Evolutionary conservation across 139 green algal species (phyloP).

Genomic region (Closterium sp.): DNA sequence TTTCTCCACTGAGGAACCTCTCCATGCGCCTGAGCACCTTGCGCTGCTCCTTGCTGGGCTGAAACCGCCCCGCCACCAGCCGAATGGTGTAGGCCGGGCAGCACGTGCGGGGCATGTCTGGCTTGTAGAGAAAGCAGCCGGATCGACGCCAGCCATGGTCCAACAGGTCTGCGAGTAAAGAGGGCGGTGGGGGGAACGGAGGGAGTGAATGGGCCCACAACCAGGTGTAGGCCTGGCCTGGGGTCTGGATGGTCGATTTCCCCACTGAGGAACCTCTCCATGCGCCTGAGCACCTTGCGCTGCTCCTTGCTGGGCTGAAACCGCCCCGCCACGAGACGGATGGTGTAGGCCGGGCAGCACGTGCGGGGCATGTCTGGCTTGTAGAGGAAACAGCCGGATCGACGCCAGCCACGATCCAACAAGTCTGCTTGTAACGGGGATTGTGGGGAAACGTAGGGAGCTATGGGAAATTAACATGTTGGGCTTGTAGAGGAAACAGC

Average conservation of each 20-base stretch:
- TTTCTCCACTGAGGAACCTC: not conserved
- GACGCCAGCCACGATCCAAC: constrained; percentile 46
- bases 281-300: constrained; percentile 14
- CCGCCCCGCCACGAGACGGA: constrained; percentile 26
- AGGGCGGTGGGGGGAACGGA: not conserved
- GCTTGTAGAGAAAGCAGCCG: constrained; percentile 50
- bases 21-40: constrained; percentile 32
- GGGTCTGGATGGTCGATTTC: not conserved
- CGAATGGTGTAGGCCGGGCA: constrained; percentile 57
- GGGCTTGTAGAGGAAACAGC: constrained; percentile 50
- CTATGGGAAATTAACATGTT: no score
- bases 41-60: constrained; percentile 36
- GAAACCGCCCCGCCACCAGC: constrained; percentile 34
- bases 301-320: constrained; percentile 50
- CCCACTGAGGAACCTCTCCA: constrained; percentile 18
- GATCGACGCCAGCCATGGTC: constrained; percentile 48
- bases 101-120: constrained; percentile 38
- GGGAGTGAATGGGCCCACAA: constrained; percentile 12
- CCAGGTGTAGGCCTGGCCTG: constrained; percentile 8
- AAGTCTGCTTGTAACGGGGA: constrained; percentile 21
- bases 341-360: constrained; percentile 56
- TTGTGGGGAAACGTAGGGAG: not conserved
- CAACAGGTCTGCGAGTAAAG: constrained; percentile 32
- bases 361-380: constrained; percentile 7
- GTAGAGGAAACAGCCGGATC: constrained; percentile 22